phyloP scores from a whole-genome alignment of 768 basidiomycete species.

The Tricholomella constricta region DNA sequence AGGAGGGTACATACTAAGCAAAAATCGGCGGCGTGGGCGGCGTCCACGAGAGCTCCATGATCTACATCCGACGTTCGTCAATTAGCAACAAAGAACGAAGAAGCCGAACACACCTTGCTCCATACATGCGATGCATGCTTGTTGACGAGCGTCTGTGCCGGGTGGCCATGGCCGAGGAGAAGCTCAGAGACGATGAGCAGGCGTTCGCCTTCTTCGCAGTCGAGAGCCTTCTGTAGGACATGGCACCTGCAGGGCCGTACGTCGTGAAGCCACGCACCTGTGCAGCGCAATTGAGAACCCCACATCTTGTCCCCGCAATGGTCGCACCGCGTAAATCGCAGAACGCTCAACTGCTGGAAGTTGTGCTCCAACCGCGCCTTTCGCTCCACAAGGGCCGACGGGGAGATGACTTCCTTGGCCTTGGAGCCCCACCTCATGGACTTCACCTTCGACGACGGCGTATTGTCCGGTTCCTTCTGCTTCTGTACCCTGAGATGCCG shows the following conservation, averaged over 20 bases:
- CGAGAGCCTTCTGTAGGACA: constrained; percentile 86
- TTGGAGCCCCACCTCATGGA: constrained; percentile 71
- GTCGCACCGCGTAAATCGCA: constrained; percentile 91
- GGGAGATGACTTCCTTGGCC: constrained; percentile 44
- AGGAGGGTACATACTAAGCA: constrained; percentile 58
- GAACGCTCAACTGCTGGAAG: constrained; percentile 86
- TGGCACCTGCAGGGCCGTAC: too few relatives aligned
- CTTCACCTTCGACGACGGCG: constrained; percentile 54
- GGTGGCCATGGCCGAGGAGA: constrained; percentile 79
- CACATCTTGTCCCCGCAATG: constrained; percentile 98
- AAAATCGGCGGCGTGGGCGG: constrained; percentile 88
- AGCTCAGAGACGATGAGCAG: constrained; percentile 84
- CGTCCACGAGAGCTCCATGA: constrained; percentile 90
- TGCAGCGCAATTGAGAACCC: constrained; percentile 93
- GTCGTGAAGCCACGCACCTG: constrained; percentile 58
- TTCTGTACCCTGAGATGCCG: constrained; percentile 41
- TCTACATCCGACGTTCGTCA: too few relatives aligned
- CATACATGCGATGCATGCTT: constrained; percentile 92
- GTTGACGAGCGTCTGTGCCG: constrained; percentile 83
- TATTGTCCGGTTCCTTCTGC: constrained; percentile 47
- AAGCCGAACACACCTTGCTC: too few relatives aligned
- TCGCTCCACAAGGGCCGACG: constrained; percentile 31
- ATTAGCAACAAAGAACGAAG: too few relatives aligned
- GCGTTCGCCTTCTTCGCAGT: constrained; percentile 87
- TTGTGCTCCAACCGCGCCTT: constrained; percentile 64